Base-by-base conservation (phyloP, 495 filamentous ascomycete species). In the Annulohypoxylon stygium region DNA sequence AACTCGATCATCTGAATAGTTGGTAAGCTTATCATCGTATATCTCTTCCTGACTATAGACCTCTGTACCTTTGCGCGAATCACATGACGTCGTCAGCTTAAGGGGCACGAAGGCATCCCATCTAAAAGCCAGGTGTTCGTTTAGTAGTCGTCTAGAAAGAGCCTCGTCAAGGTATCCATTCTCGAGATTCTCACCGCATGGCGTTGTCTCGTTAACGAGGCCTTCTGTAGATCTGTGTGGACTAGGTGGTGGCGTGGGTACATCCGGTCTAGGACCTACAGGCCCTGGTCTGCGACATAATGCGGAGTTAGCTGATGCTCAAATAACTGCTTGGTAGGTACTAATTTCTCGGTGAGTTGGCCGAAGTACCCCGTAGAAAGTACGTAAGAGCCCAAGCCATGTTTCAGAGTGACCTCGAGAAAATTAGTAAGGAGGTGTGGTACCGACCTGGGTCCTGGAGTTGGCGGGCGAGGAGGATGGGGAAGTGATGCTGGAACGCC, bases 201-300 rank as follows among this genome's bases (percentile, higher is more conserved):
- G 41, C 2, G 3, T 36, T 16, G 37, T 36, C 43, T 23, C 62
- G 48, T 20, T n/a, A 18, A 11, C 48, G 8, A 47, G 7, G 23
- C 16, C 11, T 14, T 20, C 10, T 6, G 47, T 12, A 7, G 75
- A 54, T 34, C 75, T 75, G 25, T 23, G 72, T 37, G 77, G 77
- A 12, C 77, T 78, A 57, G 77, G 77, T 36, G 76, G 77, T 23
- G 77, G 77, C 59, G 77, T 78, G 45, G 77, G 77, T 45, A 78
- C 77, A 30, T 78, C 45, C 14, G 77, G 77, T 47, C 67, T 60
- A 48, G 77, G 77, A 34, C 30, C 10, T 41, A 75, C 33, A 5
- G 77, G 77, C 45, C 77, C 77, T 41, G 77, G 77, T 53, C 76
- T 76, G 36, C 20, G 45, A 41, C 37, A 48, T 12, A 23, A 63